Evolutionary conservation across 495 filamentous ascomycete genomes (phyloP), one percentile per base, ranked within the genome.

Genomic region (Cenococcum geophilum): DNA sequence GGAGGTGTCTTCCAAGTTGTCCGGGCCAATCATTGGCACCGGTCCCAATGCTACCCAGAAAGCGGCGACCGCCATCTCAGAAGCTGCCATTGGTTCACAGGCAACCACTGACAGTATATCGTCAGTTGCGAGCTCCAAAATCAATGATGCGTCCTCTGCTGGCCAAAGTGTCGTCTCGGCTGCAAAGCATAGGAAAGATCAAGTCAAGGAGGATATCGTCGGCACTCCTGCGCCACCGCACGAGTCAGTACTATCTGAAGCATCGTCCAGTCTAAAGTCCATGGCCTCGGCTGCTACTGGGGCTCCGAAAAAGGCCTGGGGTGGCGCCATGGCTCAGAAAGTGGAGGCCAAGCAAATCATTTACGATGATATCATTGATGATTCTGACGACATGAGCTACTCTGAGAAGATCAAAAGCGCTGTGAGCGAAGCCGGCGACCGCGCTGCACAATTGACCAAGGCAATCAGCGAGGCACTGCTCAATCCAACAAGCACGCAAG

Each of bases 261-360:
- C 64, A 14, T 51, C 59, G 4, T 62, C 63, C 20, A 57, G 59
- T 55, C 1, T 66, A 12, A 14, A 20, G 2, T 60, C 59, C 22
- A 49, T 60, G 40, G 64, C 67, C 43, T 73, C 66, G 23, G 52
- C 57, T 50, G 63, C 68, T 36, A 73, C 70, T 12, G 40, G 62
- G 18, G 63, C 45, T 18, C 70, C 67, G 45, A 75, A 70, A 55
- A 82, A 80, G 60, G 79, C 81, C 21, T 78, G 74, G 58, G 78
- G 76, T 25, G 79, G 81, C 43, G 77, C 82, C 35, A 81, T 81
- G 69, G 82, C 83, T n/a, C 77, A 81, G 71, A 62, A 67, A 42
- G 70, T 82, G 18, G 73, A 77, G 51, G 74, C 74, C 5, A 73
- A 74, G 49, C 70, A 80, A 57, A 80, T 81, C 21, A 74, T 83